Evolutionary conservation across 495 filamentous ascomycete genomes (phyloP).

Genomic region (Saxophila tyrrhenica): DNA sequence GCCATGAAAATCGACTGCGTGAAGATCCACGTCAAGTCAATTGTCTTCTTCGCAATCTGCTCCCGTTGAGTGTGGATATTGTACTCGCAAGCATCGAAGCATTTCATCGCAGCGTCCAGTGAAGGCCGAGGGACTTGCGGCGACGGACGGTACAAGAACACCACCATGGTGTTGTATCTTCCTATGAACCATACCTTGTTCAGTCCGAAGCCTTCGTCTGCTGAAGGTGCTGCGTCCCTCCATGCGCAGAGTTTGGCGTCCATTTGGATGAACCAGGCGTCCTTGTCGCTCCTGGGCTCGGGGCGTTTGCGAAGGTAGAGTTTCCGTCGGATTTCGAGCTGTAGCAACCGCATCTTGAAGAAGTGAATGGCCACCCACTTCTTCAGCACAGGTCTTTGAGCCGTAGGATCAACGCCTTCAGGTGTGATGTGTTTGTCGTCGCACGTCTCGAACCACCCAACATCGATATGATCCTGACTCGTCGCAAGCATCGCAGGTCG

Average conservation of each 20-base stretch:
- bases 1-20: slow-evolving; percentile 76
- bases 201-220: slow-evolving; percentile 54
- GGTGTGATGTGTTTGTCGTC: slow-evolving; percentile 70
- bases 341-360: slow-evolving; percentile 78
- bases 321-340: slow-evolving; percentile 71
- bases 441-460: slow-evolving; percentile 65
- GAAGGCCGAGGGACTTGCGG: slow-evolving; percentile 83
- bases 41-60: slow-evolving; percentile 58
- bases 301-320: slow-evolving; percentile 71
- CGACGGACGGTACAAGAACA: slow-evolving; percentile 74
- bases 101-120: slow-evolving; percentile 55
- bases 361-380: slow-evolving; percentile 87
- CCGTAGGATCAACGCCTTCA: slow-evolving; percentile 58
- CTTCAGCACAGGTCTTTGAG: slow-evolving; percentile 48
- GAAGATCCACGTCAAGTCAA: slow-evolving; percentile 89
- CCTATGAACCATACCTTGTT: slow-evolving; percentile 61
- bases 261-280: slow-evolving; percentile 81
- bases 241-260: slow-evolving; percentile 64
- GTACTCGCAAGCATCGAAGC: slow-evolving; percentile 68
- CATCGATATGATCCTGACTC: slow-evolving; percentile 64
- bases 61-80: slow-evolving; percentile 67
- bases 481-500: slow-evolving; percentile 74
- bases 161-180: slow-evolving; percentile 69
- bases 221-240: slow-evolving; percentile 48
- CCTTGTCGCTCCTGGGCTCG: slow-evolving; percentile 57